These are phyloP conservation scores for Microdochium nivale DNA, from an alignment of 2,329 filamentous ascomycete species.

Conservation along the genomic window DNA sequence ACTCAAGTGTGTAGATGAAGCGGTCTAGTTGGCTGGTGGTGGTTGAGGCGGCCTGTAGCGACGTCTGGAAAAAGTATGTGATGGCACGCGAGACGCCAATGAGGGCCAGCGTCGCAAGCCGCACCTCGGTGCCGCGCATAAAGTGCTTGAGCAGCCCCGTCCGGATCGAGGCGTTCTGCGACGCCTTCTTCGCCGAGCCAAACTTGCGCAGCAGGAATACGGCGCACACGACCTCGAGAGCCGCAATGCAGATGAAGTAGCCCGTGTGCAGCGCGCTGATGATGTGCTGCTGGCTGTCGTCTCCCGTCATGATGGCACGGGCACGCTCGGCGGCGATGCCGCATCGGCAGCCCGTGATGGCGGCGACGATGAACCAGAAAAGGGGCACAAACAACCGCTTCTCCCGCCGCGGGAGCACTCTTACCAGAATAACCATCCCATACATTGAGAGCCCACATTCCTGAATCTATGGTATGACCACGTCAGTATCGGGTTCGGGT, in stretches of 20 bases:
- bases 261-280: slow-evolving; percentile 30
- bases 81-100: slow-evolving; percentile 29
- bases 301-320: slow-evolving; percentile 16
- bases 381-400: slow-evolving; percentile 37
- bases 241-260: slow-evolving; percentile 31
- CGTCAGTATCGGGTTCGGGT: background rate
- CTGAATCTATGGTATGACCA: slow-evolving; percentile 23
- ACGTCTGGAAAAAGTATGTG: slow-evolving; percentile 29
- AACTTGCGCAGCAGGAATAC: slow-evolving; percentile 30
- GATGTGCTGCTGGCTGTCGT: slow-evolving; percentile 14
- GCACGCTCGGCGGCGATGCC: slow-evolving; percentile 23
- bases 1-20: slow-evolving; percentile 31
- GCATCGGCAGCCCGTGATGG: slow-evolving; percentile 40
- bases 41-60: slow-evolving; percentile 25
- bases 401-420: slow-evolving; percentile 35
- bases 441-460: slow-evolving; percentile 35
- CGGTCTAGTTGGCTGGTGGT: slow-evolving; percentile 28
- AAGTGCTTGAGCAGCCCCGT: slow-evolving; percentile 27
- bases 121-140: slow-evolving; percentile 29
- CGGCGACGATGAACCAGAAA: slow-evolving; percentile 47
- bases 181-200: slow-evolving; percentile 18
- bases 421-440: slow-evolving; percentile 43
- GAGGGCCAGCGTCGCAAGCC: slow-evolving; percentile 26
- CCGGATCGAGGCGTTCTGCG: slow-evolving; percentile 18
- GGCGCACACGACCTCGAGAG: slow-evolving; percentile 28